Conservation (phyloP, 441 rosid genomes). For the Manihot esculenta region DNA sequence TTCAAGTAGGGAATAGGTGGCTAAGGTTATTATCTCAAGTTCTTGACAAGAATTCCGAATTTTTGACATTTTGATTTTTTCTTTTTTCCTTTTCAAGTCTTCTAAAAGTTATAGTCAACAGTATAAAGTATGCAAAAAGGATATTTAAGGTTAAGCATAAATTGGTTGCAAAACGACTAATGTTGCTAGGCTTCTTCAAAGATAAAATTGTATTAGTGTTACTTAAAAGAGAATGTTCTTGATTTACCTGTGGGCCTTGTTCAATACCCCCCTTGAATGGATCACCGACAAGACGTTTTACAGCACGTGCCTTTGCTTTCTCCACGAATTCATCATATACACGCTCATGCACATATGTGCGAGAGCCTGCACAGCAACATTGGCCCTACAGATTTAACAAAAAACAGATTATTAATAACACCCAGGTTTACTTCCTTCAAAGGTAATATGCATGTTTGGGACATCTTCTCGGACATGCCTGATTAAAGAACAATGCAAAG, state of each 20-base stretch:
- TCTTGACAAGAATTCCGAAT: background rate
- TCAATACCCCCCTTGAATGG: constrained; percentile 77
- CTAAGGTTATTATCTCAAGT: background rate
- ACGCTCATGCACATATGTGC: constrained; percentile 77
- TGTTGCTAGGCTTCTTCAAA: background rate
- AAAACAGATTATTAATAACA: background rate
- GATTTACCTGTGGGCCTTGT: constrained; percentile 87
- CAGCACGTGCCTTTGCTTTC: constrained; percentile 78
- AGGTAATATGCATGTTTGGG: background rate
- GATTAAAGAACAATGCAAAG: constrained; percentile 80
- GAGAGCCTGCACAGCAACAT: constrained; percentile 93
- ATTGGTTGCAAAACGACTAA: background rate
- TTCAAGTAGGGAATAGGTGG: constrained; percentile 3
- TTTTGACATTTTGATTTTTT: background rate
- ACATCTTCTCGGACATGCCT: constrained; percentile 38
- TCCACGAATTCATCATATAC: constrained; percentile 76
- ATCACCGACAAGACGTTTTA: constrained; percentile 73
- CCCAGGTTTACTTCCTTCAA: background rate
- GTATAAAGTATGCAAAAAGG: background rate
- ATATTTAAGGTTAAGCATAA: background rate
- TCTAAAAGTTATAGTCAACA: background rate
- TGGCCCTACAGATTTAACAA: constrained; percentile 57
- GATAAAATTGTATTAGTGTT: background rate
- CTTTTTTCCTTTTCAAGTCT: too few species aligned
- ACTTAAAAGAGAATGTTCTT: background rate